These are phyloP conservation scores for Beta corolliflora DNA, from an alignment of 179 eudicot species.

Conservation along the genomic window DNA sequence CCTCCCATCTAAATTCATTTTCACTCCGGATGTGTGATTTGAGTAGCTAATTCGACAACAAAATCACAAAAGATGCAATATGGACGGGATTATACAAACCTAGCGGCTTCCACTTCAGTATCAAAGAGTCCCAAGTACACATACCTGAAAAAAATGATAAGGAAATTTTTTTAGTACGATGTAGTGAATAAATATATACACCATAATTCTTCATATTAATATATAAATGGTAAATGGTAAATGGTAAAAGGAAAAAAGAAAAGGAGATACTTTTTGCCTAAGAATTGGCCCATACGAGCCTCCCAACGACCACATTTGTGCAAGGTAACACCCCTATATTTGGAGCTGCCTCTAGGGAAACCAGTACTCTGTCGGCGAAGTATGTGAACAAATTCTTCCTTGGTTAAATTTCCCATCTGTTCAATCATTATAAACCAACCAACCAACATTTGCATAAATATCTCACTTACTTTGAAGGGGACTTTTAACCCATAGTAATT, in stretches of 20 bases:
- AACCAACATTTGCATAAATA: background rate
- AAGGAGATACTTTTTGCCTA: constrained; percentile 75
- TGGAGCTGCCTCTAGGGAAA: constrained; percentile 91
- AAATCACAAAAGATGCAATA: no score
- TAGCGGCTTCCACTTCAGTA: constrained; percentile 89
- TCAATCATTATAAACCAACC: background rate
- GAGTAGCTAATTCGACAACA: no score
- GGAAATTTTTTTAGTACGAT: background rate
- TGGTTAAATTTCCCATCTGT: constrained; percentile 83
- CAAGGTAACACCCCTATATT: constrained; percentile 88
- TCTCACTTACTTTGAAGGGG: background rate
- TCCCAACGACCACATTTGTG: constrained; percentile 99
- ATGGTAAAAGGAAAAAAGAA: background rate
- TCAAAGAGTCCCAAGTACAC: constrained; percentile 90
- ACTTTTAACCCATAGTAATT: no score
- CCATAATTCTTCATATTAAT: no score
- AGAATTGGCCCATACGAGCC: constrained; percentile 96
- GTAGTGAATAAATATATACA: no score
- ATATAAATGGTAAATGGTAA: background rate
- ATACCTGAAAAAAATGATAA: constrained; percentile 44
- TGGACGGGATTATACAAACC: constrained; percentile 33
- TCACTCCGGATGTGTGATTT: no score
- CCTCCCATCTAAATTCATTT: no score
- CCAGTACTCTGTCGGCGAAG: constrained; percentile 92
- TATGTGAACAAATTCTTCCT: constrained; percentile 94